A percentile compares a stretch with the other conserved stretches of the same genome.
phyloP scores from a whole-genome alignment of 2,329 filamentous ascomycete genomes.

The Pyricularia grisea region DNA sequence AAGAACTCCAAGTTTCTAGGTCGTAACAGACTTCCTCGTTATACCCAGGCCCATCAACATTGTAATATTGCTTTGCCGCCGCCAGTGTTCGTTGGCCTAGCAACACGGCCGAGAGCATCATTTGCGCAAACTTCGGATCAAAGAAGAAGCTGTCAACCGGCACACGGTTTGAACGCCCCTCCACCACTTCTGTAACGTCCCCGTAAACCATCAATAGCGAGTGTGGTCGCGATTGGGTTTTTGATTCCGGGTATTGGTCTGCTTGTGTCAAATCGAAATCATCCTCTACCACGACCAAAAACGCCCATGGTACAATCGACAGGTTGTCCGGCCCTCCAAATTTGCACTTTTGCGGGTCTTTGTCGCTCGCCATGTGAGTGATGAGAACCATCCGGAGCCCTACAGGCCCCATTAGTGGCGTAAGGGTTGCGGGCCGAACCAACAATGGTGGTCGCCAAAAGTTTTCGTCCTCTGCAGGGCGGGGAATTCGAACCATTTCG shows the following conservation, averaged over 20 bases:
- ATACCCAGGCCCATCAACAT: constrained; percentile 1
- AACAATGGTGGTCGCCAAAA: constrained; percentile 3
- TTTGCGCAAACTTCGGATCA: background rate
- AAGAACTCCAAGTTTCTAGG: constrained; percentile 2
- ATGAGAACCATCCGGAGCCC: constrained; percentile 1
- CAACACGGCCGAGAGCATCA: constrained; percentile 4
- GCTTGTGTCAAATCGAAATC: background rate
- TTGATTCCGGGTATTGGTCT: background rate
- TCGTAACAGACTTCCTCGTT: constrained; percentile 1
- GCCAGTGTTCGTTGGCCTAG: constrained; percentile 1
- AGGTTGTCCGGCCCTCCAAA: constrained; percentile 3
- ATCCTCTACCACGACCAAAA: constrained; percentile 1
- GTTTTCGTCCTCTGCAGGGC: constrained; percentile 4
- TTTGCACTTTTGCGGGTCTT: background rate
- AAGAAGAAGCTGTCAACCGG: constrained; percentile 5
- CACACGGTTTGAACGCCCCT: background rate
- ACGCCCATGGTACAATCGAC: constrained; percentile 4
- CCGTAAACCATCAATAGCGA: constrained; percentile 2
- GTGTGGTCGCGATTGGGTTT: background rate
- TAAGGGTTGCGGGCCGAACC: constrained; percentile 2
- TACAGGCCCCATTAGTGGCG: background rate
- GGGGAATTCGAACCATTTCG: constrained; percentile 2
- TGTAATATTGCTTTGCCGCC: constrained; percentile 2
- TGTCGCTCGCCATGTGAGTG: constrained; percentile 5
- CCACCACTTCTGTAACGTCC: background rate